Conservation (phyloP, 1,284 basidiomycete genomes). For the Abortiporus biennis region DNA sequence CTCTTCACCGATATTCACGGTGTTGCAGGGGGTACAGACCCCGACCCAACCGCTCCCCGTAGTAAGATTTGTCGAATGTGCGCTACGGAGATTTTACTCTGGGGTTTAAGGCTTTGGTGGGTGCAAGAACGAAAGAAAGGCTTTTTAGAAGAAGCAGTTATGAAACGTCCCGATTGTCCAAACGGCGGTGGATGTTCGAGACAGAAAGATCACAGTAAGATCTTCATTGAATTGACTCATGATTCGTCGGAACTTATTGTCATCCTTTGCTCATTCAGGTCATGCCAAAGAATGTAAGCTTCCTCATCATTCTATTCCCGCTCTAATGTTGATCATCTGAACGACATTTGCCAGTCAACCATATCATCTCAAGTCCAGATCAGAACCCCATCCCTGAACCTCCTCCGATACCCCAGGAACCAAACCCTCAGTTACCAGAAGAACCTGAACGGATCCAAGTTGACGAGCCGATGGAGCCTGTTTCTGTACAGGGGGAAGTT, state of each 20-base stretch:
- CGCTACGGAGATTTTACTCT: slow-evolving; percentile 65
- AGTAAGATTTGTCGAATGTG: slow-evolving; percentile 61
- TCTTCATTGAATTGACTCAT: slow-evolving; percentile 1
- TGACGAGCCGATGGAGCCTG: neutral
- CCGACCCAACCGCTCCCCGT: slow-evolving; percentile 48
- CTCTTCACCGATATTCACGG: slow-evolving; percentile 62
- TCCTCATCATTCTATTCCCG: neutral
- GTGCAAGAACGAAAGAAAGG: slow-evolving; percentile 65
- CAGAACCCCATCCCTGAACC: slow-evolving; percentile 5
- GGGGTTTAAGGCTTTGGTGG: slow-evolving; percentile 77
- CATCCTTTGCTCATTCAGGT: slow-evolving; percentile 26
- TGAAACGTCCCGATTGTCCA: slow-evolving; percentile 56
- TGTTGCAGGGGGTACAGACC: slow-evolving; percentile 45
- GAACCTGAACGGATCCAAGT: neutral
- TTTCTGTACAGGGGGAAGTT: neutral
- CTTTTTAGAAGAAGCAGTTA: slow-evolving; percentile 44
- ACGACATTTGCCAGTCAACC: slow-evolving; percentile 48
- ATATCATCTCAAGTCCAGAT: slow-evolving; percentile 31
- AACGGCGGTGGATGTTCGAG: slow-evolving; percentile 47
- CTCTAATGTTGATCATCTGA: no score
- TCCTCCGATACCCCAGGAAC: neutral
- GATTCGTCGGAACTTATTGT: slow-evolving; percentile 2
- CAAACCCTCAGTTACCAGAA: neutral
- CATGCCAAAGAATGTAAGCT: slow-evolving; percentile 69
- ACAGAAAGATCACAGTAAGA: slow-evolving; percentile 60